A percentile compares a stretch with the other conserved stretches of the same genome.
These are phyloP conservation scores for Pseudocercospora vitis DNA, from an alignment of 2,329 filamentous ascomycete species.

Conservation along the genomic window DNA sequence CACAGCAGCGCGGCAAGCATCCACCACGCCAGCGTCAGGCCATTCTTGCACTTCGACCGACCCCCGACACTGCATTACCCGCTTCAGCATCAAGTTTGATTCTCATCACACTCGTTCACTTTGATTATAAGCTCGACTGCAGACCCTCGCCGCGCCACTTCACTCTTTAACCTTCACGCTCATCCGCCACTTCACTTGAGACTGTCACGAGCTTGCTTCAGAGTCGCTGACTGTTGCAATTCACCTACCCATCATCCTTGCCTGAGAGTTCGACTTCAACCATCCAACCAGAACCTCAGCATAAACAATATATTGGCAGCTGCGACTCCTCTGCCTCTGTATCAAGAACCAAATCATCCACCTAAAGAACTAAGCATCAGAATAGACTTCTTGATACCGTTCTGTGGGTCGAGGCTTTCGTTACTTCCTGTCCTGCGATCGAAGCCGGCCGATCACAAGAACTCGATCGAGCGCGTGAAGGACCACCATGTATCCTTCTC, in stretches of 20 bases:
- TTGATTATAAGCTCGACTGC: slow-evolving; percentile 2
- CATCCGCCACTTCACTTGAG: not conserved
- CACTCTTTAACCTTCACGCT: not conserved
- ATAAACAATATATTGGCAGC: not conserved
- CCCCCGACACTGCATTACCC: slow-evolving; percentile 1
- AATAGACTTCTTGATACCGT: not conserved
- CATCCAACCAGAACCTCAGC: not conserved
- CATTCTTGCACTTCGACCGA: slow-evolving; percentile 3
- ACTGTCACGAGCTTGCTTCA: not conserved
- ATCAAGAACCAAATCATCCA: not conserved
- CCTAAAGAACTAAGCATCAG: not conserved
- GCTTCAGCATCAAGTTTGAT: not conserved
- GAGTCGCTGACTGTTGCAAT: not conserved
- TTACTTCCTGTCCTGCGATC: slow-evolving; percentile 6
- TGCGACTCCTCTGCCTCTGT: not conserved
- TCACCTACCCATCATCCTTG: not conserved
- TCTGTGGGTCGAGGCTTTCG: slow-evolving; percentile 4
- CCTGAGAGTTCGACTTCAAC: not conserved
- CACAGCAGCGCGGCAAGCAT: not conserved
- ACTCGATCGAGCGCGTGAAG: slow-evolving; percentile 6
- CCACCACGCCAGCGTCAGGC: slow-evolving; percentile 3
- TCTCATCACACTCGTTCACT: slow-evolving; percentile 9
- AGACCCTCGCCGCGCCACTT: not conserved
- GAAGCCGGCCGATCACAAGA: not conserved
- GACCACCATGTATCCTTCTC: not conserved